Conservation (phyloP, 2,329 filamentous ascomycete species). For the Metarhizium humberi region DNA sequence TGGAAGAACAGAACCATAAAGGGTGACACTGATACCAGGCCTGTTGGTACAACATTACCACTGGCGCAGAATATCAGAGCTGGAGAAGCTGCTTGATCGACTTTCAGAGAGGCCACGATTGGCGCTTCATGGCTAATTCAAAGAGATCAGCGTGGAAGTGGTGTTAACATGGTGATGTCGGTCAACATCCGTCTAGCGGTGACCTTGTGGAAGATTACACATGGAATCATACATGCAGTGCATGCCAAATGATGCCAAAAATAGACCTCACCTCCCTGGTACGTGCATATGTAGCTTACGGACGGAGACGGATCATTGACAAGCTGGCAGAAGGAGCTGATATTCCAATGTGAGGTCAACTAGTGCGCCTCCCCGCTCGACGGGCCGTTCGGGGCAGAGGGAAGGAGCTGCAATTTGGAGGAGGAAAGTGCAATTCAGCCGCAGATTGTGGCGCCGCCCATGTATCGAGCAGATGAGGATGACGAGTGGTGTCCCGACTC, state of each 20-base stretch:
- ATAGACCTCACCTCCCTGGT: background rate
- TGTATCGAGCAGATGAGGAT: background rate
- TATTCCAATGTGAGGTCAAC: too few species aligned
- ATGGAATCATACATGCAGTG: too few species aligned
- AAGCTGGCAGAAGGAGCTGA: background rate
- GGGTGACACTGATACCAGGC: background rate
- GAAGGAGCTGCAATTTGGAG: background rate
- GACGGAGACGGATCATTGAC: background rate
- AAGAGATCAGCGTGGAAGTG: too few species aligned
- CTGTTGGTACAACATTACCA: background rate
- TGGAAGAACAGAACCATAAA: background rate
- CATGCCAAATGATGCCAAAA: background rate
- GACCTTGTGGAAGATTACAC: too few species aligned
- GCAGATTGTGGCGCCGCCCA: constrained; percentile 2
- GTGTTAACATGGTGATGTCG: too few species aligned
- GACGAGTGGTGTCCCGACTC: background rate
- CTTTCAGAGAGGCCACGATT: too few species aligned
- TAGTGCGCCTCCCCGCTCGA: background rate
- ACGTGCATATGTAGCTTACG: background rate
- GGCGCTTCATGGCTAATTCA: too few species aligned
- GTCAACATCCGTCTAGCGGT: too few species aligned
- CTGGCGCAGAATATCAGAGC: too few species aligned
- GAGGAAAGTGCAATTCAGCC: constrained; percentile 1
- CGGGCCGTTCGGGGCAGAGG: too few species aligned
- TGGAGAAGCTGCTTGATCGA: too few species aligned